Percentiles rank a stretch among this genome's conserved stretches.
Evolutionary conservation across 768 basidiomycete genomes (phyloP).

Genomic region (Termitomyces sp.): DNA sequence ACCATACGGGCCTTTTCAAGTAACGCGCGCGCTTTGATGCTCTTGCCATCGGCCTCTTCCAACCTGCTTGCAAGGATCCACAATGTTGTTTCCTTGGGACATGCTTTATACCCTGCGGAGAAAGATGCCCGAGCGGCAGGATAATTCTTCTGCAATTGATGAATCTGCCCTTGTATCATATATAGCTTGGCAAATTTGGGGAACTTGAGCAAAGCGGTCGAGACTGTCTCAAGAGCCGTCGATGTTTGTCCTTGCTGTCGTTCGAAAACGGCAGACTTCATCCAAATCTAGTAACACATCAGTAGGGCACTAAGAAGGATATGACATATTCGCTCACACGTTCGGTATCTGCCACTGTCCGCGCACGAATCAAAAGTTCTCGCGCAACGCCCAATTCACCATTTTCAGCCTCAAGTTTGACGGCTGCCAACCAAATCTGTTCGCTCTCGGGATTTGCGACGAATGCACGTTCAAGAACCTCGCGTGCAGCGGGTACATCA

Average conservation of each 20-base stretch:
- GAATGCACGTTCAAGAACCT: conserved; percentile 87
- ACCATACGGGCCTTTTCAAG: conserved; percentile 87
- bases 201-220: conserved; percentile 77
- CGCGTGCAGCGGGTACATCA: conserved; percentile 88
- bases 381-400: conserved; percentile 84
- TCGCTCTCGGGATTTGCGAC: conserved; percentile 95
- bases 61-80: conserved; percentile 90
- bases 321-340: conserved; percentile 48
- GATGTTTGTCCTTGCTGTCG: conserved; percentile 79
- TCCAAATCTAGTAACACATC: conserved; percentile 75
- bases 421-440: conserved; percentile 96
- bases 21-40: conserved; percentile 88
- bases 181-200: conserved; percentile 90
- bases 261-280: conserved; percentile 97
- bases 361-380: conserved; percentile 83
- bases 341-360: conserved; percentile 89
- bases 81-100: conserved; percentile 78
- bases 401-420: conserved; percentile 96
- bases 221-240: conserved; percentile 71
- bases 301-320: not conserved
- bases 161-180: conserved; percentile 96
- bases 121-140: conserved; percentile 75
- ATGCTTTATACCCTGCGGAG: conserved; percentile 80
- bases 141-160: conserved; percentile 57
- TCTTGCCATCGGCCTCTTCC: conserved; percentile 88